Evolutionary conservation across 768 basidiomycete genomes (phyloP).

Genomic region (Fomitopsis pulvina): DNA sequence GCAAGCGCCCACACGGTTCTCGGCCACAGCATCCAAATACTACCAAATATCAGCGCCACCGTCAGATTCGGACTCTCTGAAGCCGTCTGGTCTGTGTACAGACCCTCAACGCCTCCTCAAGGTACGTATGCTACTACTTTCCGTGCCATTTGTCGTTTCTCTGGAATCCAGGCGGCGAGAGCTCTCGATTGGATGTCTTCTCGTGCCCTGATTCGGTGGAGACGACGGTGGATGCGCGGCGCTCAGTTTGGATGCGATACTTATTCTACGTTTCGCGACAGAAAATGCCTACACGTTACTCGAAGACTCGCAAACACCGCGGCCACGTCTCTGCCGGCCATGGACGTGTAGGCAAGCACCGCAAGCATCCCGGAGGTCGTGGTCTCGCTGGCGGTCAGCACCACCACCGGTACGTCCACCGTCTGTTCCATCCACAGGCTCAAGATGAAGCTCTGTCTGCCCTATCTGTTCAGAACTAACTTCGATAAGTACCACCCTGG

Average conservation of each 20-base stretch:
- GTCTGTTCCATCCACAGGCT: neutral
- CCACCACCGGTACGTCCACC: slow-evolving; percentile 82
- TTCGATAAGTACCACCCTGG: slow-evolving; percentile 99
- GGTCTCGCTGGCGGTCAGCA: slow-evolving; percentile 99
- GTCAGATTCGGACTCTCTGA: slow-evolving; percentile 6
- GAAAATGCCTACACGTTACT: slow-evolving; percentile 92
- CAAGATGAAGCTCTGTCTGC: neutral
- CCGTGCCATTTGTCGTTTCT: slow-evolving; percentile 16
- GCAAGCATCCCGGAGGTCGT: slow-evolving; percentile 99
- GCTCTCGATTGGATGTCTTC: slow-evolving; percentile 14
- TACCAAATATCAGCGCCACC: slow-evolving; percentile 12
- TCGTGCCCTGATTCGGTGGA: slow-evolving; percentile 16
- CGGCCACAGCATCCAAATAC: neutral
- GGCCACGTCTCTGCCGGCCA: slow-evolving; percentile 99
- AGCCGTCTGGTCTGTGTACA: slow-evolving; percentile 14
- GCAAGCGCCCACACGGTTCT: neutral
- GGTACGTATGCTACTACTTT: slow-evolving; percentile 44
- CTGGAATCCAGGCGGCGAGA: slow-evolving; percentile 7
- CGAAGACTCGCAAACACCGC: slow-evolving; percentile 98
- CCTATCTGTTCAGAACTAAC: slow-evolving; percentile 58
- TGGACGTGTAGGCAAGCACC: slow-evolving; percentile 99
- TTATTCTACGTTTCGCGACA: slow-evolving; percentile 21
- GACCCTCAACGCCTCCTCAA: slow-evolving; percentile 46
- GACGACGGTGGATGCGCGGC: slow-evolving; percentile 49
- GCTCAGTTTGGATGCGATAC: slow-evolving; percentile 28